Conservation (phyloP, 768 basidiomycete genomes). For the Omphalotus guepiniiformis region DNA sequence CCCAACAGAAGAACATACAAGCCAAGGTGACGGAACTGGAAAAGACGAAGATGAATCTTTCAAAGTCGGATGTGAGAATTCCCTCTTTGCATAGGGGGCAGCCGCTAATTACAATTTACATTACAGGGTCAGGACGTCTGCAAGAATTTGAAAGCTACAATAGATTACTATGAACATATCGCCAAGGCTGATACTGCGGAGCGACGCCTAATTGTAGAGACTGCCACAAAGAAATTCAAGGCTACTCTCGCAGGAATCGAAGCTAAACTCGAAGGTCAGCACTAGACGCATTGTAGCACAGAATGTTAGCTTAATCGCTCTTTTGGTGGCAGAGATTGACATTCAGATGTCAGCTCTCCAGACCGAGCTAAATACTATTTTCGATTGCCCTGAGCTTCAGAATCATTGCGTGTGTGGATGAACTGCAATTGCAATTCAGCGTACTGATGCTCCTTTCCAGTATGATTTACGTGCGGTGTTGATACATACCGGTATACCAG, state of each 20-base stretch:
- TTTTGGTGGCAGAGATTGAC: conserved; percentile 61
- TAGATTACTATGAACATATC: conserved; percentile 71
- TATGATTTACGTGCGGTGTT: conserved; percentile 80
- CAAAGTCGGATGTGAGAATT: conserved; percentile 50
- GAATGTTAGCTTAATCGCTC: neutral
- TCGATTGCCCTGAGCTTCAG: conserved; percentile 64
- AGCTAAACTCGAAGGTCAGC: conserved; percentile 51
- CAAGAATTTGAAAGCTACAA: conserved; percentile 53
- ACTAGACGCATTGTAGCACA: neutral
- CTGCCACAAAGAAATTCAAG: conserved; percentile 48
- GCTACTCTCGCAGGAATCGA: conserved; percentile 45
- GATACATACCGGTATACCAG: conserved; percentile 73
- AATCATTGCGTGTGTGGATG: conserved; percentile 52
- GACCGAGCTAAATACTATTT: conserved; percentile 38
- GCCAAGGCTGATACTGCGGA: conserved; percentile 45
- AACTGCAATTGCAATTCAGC: too few relatives aligned
- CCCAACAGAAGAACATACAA: conserved; percentile 33
- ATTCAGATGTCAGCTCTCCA: conserved; percentile 41
- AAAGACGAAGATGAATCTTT: conserved; percentile 42
- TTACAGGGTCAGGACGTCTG: conserved; percentile 59
- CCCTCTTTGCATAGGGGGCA: neutral
- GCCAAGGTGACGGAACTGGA: conserved; percentile 46
- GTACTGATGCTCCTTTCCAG: too few relatives aligned
- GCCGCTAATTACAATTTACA: neutral
- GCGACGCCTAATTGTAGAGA: conserved; percentile 40